phyloP scores from a whole-genome alignment of 306 rosid species.

The Acmispon strigosus region DNA sequence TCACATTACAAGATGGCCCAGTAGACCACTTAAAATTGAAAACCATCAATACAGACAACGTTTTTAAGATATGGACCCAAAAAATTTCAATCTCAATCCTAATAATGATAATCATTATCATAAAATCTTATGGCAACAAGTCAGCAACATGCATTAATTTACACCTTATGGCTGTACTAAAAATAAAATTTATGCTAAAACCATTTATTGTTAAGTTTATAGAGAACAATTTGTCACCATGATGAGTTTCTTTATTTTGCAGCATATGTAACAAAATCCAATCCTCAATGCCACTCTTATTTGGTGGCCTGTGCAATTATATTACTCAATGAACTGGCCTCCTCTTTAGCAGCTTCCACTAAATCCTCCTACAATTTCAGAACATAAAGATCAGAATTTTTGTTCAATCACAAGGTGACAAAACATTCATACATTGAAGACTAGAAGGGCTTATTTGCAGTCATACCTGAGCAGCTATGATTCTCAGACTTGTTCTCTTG shows the following conservation, averaged over 20 bases:
- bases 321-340: constrained; percentile 65
- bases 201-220: neutral
- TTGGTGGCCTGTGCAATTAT: constrained; percentile 71
- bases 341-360: constrained; percentile 82
- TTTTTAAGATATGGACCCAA: no score
- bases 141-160: neutral
- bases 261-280: neutral
- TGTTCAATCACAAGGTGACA: neutral
- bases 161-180: neutral
- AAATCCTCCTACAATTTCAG: constrained; percentile 61
- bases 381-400: constrained; percentile 11
- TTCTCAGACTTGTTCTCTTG: constrained; percentile 69
- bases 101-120: neutral
- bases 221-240: neutral
- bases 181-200: neutral
- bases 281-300: constrained; percentile 1
- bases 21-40: neutral
- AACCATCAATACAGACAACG: neutral
- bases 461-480: constrained; percentile 76
- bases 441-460: neutral
- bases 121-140: neutral
- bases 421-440: neutral
- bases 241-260: neutral
- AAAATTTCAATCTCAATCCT: neutral
- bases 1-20: neutral